Evolutionary conservation across 345 rosid species (phyloP).

Genomic region (Bruguiera gymnorhiza): DNA sequence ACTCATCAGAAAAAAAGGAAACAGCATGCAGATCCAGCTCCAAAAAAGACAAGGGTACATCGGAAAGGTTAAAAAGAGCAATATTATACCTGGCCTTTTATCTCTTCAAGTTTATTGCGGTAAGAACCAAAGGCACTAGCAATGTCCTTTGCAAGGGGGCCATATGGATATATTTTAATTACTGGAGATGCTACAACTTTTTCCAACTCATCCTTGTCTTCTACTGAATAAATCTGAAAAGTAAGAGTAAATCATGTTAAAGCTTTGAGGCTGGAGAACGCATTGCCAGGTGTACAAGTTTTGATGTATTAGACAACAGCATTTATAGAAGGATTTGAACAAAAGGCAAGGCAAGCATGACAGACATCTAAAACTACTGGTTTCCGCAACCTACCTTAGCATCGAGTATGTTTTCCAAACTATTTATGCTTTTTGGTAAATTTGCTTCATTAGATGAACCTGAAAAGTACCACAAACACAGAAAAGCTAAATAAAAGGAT

Average conservation of each 20-base stretch:
- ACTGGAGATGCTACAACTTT: constrained; percentile 65
- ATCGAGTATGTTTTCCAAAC: constrained; percentile 82
- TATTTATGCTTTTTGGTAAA: constrained; percentile 77
- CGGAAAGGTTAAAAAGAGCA: constrained; percentile 3
- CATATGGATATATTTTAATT: constrained; percentile 58
- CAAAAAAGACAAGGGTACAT: constrained; percentile 20
- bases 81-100: constrained; percentile 53
- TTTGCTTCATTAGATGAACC: constrained; percentile 67
- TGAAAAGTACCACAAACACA: constrained; percentile 36
- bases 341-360: constrained; percentile 5
- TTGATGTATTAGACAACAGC: neutral
- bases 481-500: constrained; percentile 10
- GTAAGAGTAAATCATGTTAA: neutral
- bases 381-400: constrained; percentile 66
- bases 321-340: neutral
- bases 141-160: constrained; percentile 34
- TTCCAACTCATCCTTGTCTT: constrained; percentile 58
- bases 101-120: constrained; percentile 41
- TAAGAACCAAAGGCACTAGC: constrained; percentile 30
- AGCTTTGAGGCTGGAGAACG: neutral
- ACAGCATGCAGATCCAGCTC: constrained; percentile 21
- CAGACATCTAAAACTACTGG: constrained; percentile 22
- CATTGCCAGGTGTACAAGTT: neutral
- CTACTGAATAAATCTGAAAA: constrained; percentile 73
- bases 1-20: constrained; percentile 24